phyloP scores from a whole-genome alignment of 345 rosid species.

The Hypericum androsaemum region DNA sequence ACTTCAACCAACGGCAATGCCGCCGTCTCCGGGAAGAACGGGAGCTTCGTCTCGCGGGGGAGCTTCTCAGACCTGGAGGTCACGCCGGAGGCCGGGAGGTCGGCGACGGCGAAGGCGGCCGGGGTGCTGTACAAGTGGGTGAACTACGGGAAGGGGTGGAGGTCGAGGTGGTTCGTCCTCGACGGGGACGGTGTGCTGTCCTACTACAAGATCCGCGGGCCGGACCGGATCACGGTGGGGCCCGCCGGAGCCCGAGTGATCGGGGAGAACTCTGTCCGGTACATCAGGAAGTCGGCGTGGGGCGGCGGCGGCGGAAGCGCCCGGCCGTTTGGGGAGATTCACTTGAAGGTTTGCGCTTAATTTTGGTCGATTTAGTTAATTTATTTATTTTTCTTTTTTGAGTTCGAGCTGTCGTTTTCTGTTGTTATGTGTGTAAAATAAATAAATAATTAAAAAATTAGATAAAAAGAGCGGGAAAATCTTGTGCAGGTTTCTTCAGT shows the following conservation, averaged over 20 bases:
- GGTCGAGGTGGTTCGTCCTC: slow-evolving; percentile 77
- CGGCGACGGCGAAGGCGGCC: slow-evolving; percentile 37
- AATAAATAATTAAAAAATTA: too few relatives aligned
- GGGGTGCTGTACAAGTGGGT: slow-evolving; percentile 97
- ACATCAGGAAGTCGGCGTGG: slow-evolving; percentile 63
- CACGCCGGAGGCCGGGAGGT: slow-evolving; percentile 25
- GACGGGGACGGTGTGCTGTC: slow-evolving; percentile 69
- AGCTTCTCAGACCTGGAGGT: too few relatives aligned
- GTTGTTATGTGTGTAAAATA: too few relatives aligned
- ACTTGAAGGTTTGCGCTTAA: slow-evolving; percentile 57
- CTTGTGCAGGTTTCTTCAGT: slow-evolving; percentile 91
- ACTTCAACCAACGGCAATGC: slow-evolving; percentile 11
- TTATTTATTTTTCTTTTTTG: too few relatives aligned
- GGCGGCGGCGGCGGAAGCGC: slow-evolving; percentile 15
- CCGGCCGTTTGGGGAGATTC: slow-evolving; percentile 79
- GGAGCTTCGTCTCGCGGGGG: too few relatives aligned
- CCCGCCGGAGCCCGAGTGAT: slow-evolving; percentile 64
- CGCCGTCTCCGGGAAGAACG: slow-evolving; percentile 3
- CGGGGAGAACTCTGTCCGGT: slow-evolving; percentile 77
- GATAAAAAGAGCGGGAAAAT: too few relatives aligned
- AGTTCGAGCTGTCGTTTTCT: too few relatives aligned
- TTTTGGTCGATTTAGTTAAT: background rate
- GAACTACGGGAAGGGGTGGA: slow-evolving; percentile 95
- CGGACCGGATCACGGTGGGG: slow-evolving; percentile 68
- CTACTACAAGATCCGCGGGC: slow-evolving; percentile 88